Evolutionary conservation across 2,329 filamentous ascomycete genomes (phyloP).

Genomic region (Pseudogymnoascus sp.): DNA sequence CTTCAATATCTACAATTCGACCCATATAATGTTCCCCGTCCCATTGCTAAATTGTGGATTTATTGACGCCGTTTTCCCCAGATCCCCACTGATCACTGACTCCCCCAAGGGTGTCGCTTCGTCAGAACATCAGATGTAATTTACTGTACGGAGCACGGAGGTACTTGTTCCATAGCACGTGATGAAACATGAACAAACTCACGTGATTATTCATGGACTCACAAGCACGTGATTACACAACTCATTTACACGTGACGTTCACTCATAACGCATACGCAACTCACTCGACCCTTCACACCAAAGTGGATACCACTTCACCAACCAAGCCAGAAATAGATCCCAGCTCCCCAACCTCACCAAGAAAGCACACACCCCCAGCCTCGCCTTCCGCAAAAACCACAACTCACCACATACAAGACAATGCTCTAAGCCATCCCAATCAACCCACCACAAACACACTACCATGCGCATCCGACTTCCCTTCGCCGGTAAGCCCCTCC

Average conservation of each 20-base stretch:
- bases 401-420: neutral
- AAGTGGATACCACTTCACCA: neutral
- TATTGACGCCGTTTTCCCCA: neutral
- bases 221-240: too few relatives aligned
- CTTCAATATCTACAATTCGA: neutral
- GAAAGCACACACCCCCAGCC: neutral
- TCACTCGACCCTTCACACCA: neutral
- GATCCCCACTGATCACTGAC: neutral
- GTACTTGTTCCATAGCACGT: neutral
- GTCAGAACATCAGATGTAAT: slow-evolving; percentile 9
- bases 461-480: slow-evolving; percentile 78
- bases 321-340: neutral
- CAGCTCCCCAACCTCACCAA: neutral
- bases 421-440: neutral
- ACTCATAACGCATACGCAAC: neutral
- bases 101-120: slow-evolving; percentile 9
- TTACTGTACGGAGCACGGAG: neutral
- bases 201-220: too few relatives aligned
- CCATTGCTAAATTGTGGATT: neutral
- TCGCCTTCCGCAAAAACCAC: neutral
- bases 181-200: neutral
- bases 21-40: neutral
- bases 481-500: slow-evolving; percentile 64
- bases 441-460: neutral
- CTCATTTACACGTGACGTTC: neutral